These are phyloP conservation scores for Cladosporium sp. DNA, from an alignment of 2,329 filamentous ascomycete species.

Conservation along the genomic window DNA sequence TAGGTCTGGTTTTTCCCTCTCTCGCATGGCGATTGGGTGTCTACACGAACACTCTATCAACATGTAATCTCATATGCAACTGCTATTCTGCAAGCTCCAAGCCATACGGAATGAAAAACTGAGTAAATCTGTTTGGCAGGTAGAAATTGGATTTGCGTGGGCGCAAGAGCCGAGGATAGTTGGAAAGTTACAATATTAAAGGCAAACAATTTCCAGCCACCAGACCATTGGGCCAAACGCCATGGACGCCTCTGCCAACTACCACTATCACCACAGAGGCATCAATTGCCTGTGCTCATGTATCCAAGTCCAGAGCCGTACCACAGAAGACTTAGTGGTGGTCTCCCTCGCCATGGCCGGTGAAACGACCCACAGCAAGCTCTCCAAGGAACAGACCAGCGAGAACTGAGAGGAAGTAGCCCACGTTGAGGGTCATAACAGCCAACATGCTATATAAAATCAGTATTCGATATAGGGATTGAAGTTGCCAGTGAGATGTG, in stretches of 20 bases:
- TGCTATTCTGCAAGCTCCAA: too few species aligned
- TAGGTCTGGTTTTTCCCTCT: too few species aligned
- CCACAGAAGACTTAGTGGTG: constrained; percentile 23
- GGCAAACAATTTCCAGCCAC: neutral
- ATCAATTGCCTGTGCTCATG: neutral
- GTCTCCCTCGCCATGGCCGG: constrained; percentile 47
- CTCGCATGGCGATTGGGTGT: too few species aligned
- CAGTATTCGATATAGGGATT: constrained; percentile 14
- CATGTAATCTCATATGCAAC: too few species aligned
- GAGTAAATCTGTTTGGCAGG: too few species aligned
- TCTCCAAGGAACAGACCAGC: constrained; percentile 81
- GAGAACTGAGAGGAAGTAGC: constrained; percentile 80
- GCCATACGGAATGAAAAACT: too few species aligned
- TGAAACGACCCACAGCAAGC: constrained; percentile 73
- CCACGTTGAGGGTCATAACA: constrained; percentile 89
- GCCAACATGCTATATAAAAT: constrained; percentile 74
- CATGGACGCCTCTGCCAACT: neutral
- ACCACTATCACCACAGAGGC: neutral
- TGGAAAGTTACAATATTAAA: neutral
- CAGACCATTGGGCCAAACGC: neutral
- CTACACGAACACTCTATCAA: too few species aligned
- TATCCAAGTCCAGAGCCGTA: neutral
- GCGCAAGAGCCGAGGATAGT: neutral
- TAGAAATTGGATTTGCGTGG: too few species aligned
- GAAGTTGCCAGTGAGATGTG: neutral